Evolutionary conservation across 306 rosid species (phyloP), one percentile per base, ranked within the genome.

Genomic region (Fragaria nilgerrensis): DNA sequence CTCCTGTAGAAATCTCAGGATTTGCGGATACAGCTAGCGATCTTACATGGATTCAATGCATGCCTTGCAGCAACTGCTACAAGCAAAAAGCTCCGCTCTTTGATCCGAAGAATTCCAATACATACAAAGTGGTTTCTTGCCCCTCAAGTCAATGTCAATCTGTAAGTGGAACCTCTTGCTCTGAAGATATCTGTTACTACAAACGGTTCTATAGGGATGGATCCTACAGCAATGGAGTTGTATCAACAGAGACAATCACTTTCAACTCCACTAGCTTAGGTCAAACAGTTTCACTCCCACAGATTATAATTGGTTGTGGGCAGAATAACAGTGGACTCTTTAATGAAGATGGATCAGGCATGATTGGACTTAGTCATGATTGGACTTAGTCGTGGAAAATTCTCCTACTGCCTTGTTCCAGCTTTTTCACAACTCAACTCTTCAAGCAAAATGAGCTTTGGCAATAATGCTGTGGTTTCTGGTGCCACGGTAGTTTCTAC

Each of bases 181-280:
- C 56, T 8, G 25, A 9, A 14, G 59, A 9, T 6, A 17, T 48
- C n/a, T 48, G 74, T 48, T 14, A 29, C 14, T 70, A 70, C 74
- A 47, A 2, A 70, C 15, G 19, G 20, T 27, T 52, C 5, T 70
- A 70, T 17, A n/a, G 41, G 5, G 74, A 48, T 17, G 2, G 2
- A 0, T 87, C 92, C 7, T 41, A 12, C 15, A 36, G 86, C 34
- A 0, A 49, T 0, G 92, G 93, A 5, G 74, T 77, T 43, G 22
- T 91, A 20, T 89, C 90, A 11, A 8, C 65, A 0, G 97, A 92
- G 0, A 80, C 81, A 0, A 17, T 89, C 49, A 79, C 90, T 6
- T 70, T 92, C 4, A 69, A 69, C 4, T 85, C 90, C 6, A 71
- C 81, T 11, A 22, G 15, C 62, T 9, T 58, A 10, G 72, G 44